Conservation (phyloP, 257 asterid genomes). For the Forsythia viridissima region DNA sequence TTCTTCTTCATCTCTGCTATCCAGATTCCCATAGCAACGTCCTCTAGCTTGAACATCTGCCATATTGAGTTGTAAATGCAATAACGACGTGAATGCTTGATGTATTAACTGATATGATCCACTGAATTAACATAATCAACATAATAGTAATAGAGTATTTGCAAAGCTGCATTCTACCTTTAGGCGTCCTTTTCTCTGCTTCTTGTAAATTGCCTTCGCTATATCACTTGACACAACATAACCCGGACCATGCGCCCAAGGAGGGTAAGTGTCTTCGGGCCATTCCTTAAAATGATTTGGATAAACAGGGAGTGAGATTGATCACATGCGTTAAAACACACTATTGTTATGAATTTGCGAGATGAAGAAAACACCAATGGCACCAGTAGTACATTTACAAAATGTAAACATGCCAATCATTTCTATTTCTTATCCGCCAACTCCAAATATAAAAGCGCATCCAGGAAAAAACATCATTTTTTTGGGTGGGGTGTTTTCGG, state of each 20-base stretch:
- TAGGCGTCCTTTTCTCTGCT: conserved; percentile 55
- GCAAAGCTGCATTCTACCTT: conserved; percentile 44
- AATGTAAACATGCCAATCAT: neutral
- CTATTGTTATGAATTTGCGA: neutral
- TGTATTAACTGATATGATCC: neutral
- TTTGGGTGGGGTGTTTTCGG: too few species aligned
- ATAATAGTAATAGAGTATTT: neutral
- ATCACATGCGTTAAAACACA: neutral
- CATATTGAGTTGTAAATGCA: neutral
- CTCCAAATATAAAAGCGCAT: too few species aligned
- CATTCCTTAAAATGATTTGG: conserved; percentile 63
- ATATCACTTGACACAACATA: conserved; percentile 80
- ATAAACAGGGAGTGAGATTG: conserved; percentile 20
- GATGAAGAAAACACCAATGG: neutral
- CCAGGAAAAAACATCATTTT: too few species aligned
- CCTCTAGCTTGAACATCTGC: conserved; percentile 98
- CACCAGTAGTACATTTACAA: neutral
- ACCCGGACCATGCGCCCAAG: conserved; percentile 98
- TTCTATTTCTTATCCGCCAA: neutral
- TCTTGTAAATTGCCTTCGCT: conserved; percentile 68
- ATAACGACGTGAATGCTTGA: neutral
- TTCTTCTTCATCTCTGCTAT: conserved; percentile 71
- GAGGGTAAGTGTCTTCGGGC: conserved; percentile 83
- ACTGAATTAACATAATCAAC: neutral
- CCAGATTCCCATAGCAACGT: conserved; percentile 98